These are phyloP conservation scores for Aspergillus oerlinghausenensis DNA, from an alignment of 2,329 filamentous ascomycete species.

Conservation along the genomic window DNA sequence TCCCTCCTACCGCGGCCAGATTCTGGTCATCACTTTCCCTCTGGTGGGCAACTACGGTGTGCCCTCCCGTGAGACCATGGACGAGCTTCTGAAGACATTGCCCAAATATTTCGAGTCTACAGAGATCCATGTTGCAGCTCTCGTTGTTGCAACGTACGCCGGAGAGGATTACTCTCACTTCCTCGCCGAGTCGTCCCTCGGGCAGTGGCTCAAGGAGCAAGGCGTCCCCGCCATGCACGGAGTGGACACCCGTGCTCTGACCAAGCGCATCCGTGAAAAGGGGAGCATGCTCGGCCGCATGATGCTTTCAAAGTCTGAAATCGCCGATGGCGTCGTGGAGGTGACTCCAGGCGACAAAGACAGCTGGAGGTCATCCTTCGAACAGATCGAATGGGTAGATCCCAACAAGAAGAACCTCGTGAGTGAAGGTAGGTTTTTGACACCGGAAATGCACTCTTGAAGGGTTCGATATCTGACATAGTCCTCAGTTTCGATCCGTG, in stretches of 20 bases:
- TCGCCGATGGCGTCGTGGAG: constrained; percentile 33
- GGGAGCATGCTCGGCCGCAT: constrained; percentile 95
- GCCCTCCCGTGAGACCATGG: constrained; percentile 76
- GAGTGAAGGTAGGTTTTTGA: constrained; percentile 69
- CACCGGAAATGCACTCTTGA: neutral
- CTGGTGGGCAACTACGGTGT: constrained; percentile 97
- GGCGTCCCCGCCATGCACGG: constrained; percentile 90
- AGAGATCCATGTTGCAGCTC: constrained; percentile 87
- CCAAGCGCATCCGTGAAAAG: constrained; percentile 87
- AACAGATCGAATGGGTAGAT: constrained; percentile 81
- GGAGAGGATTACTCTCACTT: constrained; percentile 96
- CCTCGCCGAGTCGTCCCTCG: constrained; percentile 83
- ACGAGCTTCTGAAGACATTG: constrained; percentile 77
- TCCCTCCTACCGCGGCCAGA: constrained; percentile 85
- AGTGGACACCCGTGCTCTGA: constrained; percentile 87
- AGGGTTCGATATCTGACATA: constrained; percentile 25
- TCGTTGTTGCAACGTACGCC: constrained; percentile 85
- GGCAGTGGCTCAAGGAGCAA: constrained; percentile 94
- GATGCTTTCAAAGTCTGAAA: constrained; percentile 62
- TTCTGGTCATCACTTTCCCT: constrained; percentile 93
- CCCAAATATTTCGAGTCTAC: constrained; percentile 90
- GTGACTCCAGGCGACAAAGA: constrained; percentile 38
- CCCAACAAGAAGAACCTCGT: constrained; percentile 92
- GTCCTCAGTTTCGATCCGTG: constrained; percentile 73
- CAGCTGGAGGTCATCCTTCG: constrained; percentile 60